Evolutionary conservation across 1,284 basidiomycete species (phyloP), one percentile per base, ranked within the genome.

Genomic region (Leucoagaricus sp.): DNA sequence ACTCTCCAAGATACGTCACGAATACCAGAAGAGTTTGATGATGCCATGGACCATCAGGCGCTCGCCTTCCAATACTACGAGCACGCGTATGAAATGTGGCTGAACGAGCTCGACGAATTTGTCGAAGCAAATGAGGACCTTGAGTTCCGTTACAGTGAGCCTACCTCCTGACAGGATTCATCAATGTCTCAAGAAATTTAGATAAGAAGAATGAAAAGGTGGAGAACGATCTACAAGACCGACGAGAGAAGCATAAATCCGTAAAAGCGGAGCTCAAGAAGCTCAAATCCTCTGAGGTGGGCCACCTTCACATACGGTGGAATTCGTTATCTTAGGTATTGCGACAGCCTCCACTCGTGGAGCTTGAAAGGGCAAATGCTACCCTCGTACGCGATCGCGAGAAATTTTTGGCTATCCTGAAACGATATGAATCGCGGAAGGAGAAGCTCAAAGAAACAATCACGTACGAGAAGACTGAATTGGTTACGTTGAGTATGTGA

Each of bases 61-160:
- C 74, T 94, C 13, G 84, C 88, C 1, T 89, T 91, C 64, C 83
- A 92, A 50, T 93, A 90, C 70, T 85, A 83, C 40, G 75, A 82
- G 4, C 79, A 82, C 49, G 81, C 90, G 0, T 96, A 95, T 64
- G 73, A 79, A 2, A 69, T 82, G 17, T 96, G 93, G 79, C 73
- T 93, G 31, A 81, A 85, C 44, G 83, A 84, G 3, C 78, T 79
- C 9, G 92, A 94, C 62, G 79, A 87, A 25, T 93, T 91, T 61
- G 75, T 81, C 0, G 85, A 88, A 57, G 84, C 86, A 49, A 87
- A 91, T 55, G 78, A 81, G 60, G 75, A 77, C 41, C 68, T 95
- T 12, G 88, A 92, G 62, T 84, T 85, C 29, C 83, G 86, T 57
- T 94, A 93, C 69, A 84, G 93, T 90, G 60, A 52, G 81, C 65